Conservation (phyloP, 208 protist genomes). For the Leishmania aethiopica region DNA sequence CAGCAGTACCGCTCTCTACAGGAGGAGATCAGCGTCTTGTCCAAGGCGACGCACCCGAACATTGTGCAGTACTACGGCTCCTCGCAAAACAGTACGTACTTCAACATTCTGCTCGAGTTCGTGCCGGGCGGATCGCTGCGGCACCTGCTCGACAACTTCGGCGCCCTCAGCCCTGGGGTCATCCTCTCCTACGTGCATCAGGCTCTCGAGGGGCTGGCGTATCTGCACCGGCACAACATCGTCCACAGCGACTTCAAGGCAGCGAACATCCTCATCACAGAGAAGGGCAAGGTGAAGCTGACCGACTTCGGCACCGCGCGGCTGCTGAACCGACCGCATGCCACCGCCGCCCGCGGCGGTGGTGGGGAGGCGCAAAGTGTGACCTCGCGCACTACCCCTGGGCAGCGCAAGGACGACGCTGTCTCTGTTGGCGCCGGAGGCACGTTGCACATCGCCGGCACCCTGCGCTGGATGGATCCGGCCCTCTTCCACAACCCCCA, state of each 20-base stretch:
- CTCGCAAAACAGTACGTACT: conserved; percentile 80
- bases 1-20: conserved; percentile 87
- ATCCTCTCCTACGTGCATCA: conserved; percentile 87
- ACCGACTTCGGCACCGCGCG: conserved; percentile 91
- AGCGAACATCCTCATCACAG: conserved; percentile 92
- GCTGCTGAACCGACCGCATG: conserved; percentile 61
- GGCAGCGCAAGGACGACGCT: conserved; percentile 27
- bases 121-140: conserved; percentile 90
- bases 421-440: conserved; percentile 18
- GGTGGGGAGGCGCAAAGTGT: conserved; percentile 11
- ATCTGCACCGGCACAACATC: conserved; percentile 89
- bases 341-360: conserved; percentile 11
- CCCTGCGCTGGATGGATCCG: conserved; percentile 91
- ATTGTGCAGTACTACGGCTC: conserved; percentile 93
- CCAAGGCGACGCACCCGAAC: conserved; percentile 89
- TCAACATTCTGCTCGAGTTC: conserved; percentile 93
- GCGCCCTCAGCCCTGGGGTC: conserved; percentile 77
- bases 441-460: conserved; percentile 77
- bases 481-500: conserved; percentile 59
- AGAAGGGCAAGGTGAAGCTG: conserved; percentile 85
- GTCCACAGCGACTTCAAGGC: conserved; percentile 92
- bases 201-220: conserved; percentile 79
- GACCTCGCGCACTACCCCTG: conserved; percentile 6
- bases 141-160: conserved; percentile 90
- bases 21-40: conserved; percentile 91